Base-by-base conservation (phyloP, 2,329 filamentous ascomycete genomes). In the Talaromyces sp. region DNA sequence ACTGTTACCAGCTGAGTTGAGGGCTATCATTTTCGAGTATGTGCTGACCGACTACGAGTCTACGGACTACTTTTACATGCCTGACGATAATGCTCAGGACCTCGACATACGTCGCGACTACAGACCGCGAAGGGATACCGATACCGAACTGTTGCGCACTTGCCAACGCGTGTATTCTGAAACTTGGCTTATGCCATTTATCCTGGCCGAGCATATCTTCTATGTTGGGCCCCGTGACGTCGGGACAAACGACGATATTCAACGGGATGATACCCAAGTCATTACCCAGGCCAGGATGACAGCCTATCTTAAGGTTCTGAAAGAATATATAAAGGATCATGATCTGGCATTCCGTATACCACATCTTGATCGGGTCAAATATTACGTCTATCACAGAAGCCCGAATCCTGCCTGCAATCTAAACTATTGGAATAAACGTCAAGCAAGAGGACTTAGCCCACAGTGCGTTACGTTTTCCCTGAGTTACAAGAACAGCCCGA, bases 61-160 rank as follows among this genome's bases (percentile, higher is more conserved):
- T 11, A 27, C 56, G 4, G 22, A 59, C 27, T 59, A 59, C 22
- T 58, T 58, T 17, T 40, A 27, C 27, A 17, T n/a, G 7, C 25
- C 25, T n/a, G 25, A 10, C 4, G 13, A 25, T 13, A 22, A 7
- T 17, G 5, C 1, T 34, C 11, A 25, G 7, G 7, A 43, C 13
- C 4, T 27, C 4, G 13, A 25, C 7, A 27, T 27, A 5, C 15
- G 22, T 27, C 34, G 8, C 4, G 56, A 59, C 56, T 59, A 31
- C 22, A 59, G 34, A 29, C 56, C 56, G 22, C 34, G 56, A 15
- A n/a, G 56, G 11, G 25, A 7, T 1, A 45, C 8, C 78, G 81
- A 0, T 81, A 85, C 66, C 76, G 81, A 2, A 82, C 84, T 67
- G 83, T 80, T 75, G 83, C 80, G 79, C 72, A 61, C 22, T 82